Base-by-base conservation (phyloP, 2,329 filamentous ascomycete genomes). In the Hypomyces rosellus region DNA sequence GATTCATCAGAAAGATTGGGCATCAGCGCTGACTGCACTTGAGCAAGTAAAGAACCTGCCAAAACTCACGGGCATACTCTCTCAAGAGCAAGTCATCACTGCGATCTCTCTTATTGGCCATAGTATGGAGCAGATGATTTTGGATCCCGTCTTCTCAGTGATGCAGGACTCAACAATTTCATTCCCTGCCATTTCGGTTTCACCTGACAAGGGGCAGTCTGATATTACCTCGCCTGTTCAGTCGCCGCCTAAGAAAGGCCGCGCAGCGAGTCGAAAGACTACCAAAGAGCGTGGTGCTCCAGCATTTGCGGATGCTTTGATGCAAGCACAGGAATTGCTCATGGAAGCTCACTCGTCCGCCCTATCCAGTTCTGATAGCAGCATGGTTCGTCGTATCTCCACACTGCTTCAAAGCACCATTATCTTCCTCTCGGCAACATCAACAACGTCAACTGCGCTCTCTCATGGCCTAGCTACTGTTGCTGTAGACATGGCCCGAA, bases 151-250 rank as follows among this genome's bases (percentile, higher is more conserved):
- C 3, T 95, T 92, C 65, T 95, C 89, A 15, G 87, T 92, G 9
- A 78, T 97, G 14, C 88, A 92, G 42, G 93, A 99, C 61, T 96
- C 93, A 1, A 96, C 90, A 0, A 84, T 96, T 22, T 95, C 90
- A 0, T 86, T 92, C 53, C 89, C 91, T 1, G 84, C 88, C 0
- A 74, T 92, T 36, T 70, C 71, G 20, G 62, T 65, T 55, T 64
- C 68, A 25, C 59, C 69, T 22, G 76, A 76, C 34, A 71, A 69
- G 53, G 55, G 52, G n/a, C 57, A 60, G 25, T 59, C 65, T 11
- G 69, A 74, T 40, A 65, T 67, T 30, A 55, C 63, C 18, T 69
- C 69, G 2, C 51, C 66, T 4, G 56, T 57, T 4, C 69, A 71
- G 48, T 64, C 70, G 12, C 71, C 72, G 46, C 58, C 61, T n/a